phyloP scores from a whole-genome alignment of 345 rosid genomes.

The Geranium brycei region DNA sequence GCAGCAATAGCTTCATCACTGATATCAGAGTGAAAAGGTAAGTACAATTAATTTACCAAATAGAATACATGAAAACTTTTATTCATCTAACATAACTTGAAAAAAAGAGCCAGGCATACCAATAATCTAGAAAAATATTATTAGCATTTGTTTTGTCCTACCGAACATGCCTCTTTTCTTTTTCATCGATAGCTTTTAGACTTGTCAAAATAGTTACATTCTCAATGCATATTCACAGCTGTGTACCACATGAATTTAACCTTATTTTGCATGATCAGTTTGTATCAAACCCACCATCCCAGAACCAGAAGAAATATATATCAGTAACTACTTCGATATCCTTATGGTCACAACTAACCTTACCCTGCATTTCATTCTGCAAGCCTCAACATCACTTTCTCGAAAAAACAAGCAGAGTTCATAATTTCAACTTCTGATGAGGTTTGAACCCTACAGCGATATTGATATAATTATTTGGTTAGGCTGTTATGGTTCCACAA shows the following conservation, averaged over 20 bases:
- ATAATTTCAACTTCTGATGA: no score
- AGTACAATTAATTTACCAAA: neutral
- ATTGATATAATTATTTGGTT: neutral
- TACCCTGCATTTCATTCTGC: neutral
- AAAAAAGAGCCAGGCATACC: no score
- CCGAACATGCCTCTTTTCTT: no score
- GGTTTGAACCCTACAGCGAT: neutral
- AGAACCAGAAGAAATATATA: neutral
- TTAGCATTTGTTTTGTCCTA: neutral
- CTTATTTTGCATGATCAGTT: no score
- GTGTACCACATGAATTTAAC: no score
- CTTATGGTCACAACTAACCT: neutral
- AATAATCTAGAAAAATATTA: neutral
- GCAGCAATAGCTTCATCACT: constrained; percentile 96
- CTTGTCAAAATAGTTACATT: neutral
- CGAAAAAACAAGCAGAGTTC: neutral
- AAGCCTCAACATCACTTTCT: neutral
- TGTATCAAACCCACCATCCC: neutral
- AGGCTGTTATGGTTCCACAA: neutral
- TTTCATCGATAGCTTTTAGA: neutral
- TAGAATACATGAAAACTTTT: neutral
- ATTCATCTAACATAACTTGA: no score
- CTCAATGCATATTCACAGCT: no score
- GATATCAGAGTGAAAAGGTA: constrained; percentile 7
- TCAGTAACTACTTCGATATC: neutral